Evolutionary conservation across 306 rosid species (phyloP).

Genomic region (Dicorynia guianensis): DNA sequence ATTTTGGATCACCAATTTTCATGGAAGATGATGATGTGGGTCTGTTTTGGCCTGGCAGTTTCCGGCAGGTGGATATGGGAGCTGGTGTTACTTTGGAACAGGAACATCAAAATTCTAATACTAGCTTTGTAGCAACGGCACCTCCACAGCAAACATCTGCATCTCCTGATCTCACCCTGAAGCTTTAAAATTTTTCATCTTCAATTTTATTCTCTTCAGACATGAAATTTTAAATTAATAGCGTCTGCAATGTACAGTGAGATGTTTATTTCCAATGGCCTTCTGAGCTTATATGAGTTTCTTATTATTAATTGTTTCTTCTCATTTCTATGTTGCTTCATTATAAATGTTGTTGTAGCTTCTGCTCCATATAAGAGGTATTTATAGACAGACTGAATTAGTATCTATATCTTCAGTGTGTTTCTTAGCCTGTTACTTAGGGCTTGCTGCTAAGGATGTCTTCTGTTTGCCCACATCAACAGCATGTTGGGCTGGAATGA

Average conservation of each 20-base stretch:
- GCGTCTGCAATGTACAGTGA: constrained; percentile 61
- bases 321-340: constrained; percentile 34
- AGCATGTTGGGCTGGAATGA: too few species aligned
- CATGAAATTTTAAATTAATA: constrained; percentile 41
- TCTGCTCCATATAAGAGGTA: constrained; percentile 34
- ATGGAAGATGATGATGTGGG: constrained; percentile 69
- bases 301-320: constrained; percentile 33
- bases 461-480: too few species aligned
- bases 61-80: constrained; percentile 62
- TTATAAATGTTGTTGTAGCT: constrained; percentile 32
- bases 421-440: neutral
- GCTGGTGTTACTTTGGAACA: constrained; percentile 36
- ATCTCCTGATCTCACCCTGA: constrained; percentile 83
- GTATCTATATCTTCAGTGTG: constrained; percentile 24
- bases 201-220: constrained; percentile 19
- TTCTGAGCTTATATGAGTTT: constrained; percentile 36
- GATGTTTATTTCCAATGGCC: constrained; percentile 55
- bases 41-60: constrained; percentile 88
- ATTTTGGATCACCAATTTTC: constrained; percentile 56
- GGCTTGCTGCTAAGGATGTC: too few species aligned
- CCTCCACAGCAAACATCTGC: constrained; percentile 49
- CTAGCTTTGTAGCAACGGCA: constrained; percentile 39
- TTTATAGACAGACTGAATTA: constrained; percentile 30
- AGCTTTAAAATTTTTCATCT: constrained; percentile 56
- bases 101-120: constrained; percentile 43